These are phyloP conservation scores for Ligustrum vulgare DNA, from an alignment of 257 asterid genomes.

Conservation along the genomic window DNA sequence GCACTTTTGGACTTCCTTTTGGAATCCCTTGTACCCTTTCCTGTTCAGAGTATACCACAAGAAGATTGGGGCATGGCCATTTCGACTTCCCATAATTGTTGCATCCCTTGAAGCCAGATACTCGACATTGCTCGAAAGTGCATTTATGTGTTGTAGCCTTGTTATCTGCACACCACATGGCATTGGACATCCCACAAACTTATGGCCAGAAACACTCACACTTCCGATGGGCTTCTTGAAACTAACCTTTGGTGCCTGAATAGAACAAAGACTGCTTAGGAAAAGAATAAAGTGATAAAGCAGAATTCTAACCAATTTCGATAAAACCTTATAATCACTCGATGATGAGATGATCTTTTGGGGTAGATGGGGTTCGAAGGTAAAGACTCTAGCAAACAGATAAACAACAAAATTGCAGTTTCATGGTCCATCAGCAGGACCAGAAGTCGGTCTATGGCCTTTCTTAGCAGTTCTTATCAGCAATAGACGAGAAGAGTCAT, in stretches of 20 bases:
- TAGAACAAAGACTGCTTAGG: conserved; percentile 15
- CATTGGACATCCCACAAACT: conserved; percentile 98
- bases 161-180: conserved; percentile 96
- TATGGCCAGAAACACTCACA: conserved; percentile 95
- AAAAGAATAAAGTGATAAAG: conserved; percentile 2
- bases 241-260: conserved; percentile 88
- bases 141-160: conserved; percentile 63
- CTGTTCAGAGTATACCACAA: conserved; percentile 91
- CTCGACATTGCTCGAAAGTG: conserved; percentile 84
- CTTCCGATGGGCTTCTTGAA: conserved; percentile 97
- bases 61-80: conserved; percentile 96
- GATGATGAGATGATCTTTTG: background rate
- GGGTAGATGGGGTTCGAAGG: background rate
- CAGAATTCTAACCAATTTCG: background rate
- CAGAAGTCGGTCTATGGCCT: background rate
- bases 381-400: background rate
- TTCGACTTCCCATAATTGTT: conserved; percentile 97
- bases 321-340: background rate
- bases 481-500: background rate
- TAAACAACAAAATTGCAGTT: background rate
- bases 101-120: conserved; percentile 98
- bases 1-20: conserved; percentile 93
- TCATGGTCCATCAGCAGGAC: background rate
- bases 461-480: background rate
- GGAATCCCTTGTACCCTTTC: conserved; percentile 94